These are phyloP conservation scores for Rubroshorea leprosula DNA, from an alignment of 345 rosid genomes.

Conservation along the genomic window DNA sequence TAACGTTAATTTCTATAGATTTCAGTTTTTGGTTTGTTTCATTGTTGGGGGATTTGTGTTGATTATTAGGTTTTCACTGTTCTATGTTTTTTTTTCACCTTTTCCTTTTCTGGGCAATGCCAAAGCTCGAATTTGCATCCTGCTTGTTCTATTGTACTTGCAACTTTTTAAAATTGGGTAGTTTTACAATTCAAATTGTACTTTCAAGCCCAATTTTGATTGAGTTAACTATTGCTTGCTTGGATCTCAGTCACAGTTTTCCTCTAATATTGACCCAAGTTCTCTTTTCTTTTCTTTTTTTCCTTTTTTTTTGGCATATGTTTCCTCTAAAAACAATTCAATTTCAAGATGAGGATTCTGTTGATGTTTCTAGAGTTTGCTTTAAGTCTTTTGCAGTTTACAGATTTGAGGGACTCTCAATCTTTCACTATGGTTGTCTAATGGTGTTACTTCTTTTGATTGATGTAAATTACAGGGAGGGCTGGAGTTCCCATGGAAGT, in stretches of 20 bases:
- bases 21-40: not conserved
- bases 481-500: constrained; percentile 99
- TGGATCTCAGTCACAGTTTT: not conserved
- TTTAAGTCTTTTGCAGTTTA: not conserved
- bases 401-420: not conserved
- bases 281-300: too few relatives aligned
- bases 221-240: not conserved
- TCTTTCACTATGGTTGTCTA: not conserved
- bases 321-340: too few relatives aligned
- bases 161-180: too few relatives aligned
- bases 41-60: not conserved
- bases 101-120: too few relatives aligned
- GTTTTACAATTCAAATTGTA: not conserved
- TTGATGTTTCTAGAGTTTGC: not conserved
- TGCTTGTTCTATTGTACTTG: not conserved
- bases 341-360: not conserved
- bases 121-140: too few relatives aligned
- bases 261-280: too few relatives aligned
- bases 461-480: constrained; percentile 48
- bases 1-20: not conserved
- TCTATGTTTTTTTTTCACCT: too few relatives aligned
- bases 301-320: too few relatives aligned
- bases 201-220: not conserved
- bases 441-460: not conserved
- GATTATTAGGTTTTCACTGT: not conserved